These are phyloP conservation scores for Venturiaceae sp. DNA, from an alignment of 2,329 filamentous ascomycete species.

Conservation along the genomic window DNA sequence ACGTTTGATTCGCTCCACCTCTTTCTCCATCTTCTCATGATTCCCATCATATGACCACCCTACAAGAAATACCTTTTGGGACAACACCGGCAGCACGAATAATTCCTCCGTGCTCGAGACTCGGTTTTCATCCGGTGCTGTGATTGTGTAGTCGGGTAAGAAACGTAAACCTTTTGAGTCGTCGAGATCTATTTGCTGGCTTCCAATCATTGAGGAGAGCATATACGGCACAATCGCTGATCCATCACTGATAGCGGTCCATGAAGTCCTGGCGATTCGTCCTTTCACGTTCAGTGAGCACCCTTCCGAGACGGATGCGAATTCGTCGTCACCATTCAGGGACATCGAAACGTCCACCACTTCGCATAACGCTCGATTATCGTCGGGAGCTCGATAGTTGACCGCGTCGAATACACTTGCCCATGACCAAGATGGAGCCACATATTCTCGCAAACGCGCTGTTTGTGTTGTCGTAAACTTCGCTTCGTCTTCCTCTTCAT, in stretches of 20 bases:
- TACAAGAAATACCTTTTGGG: not conserved
- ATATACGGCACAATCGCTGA: not conserved
- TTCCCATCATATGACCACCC: not conserved
- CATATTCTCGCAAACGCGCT: not conserved
- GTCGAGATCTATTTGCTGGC: not conserved
- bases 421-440: slow-evolving; percentile 9
- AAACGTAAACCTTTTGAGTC: not conserved
- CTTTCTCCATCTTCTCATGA: not conserved
- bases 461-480: not conserved
- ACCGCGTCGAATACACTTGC: slow-evolving; percentile 1
- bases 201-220: not conserved
- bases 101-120: not conserved
- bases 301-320: not conserved
- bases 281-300: not conserved
- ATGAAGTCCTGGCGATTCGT: not conserved
- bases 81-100: not conserved
- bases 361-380: not conserved
- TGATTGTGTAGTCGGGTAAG: not conserved
- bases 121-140: not conserved
- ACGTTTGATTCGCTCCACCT: not conserved
- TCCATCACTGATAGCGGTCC: not conserved
- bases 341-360: not conserved
- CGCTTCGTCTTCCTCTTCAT: not conserved
- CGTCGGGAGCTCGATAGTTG: not conserved
- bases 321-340: not conserved